Conservation (phyloP, 2,329 filamentous ascomycete genomes). For the Tolypocladium nubicola region DNA sequence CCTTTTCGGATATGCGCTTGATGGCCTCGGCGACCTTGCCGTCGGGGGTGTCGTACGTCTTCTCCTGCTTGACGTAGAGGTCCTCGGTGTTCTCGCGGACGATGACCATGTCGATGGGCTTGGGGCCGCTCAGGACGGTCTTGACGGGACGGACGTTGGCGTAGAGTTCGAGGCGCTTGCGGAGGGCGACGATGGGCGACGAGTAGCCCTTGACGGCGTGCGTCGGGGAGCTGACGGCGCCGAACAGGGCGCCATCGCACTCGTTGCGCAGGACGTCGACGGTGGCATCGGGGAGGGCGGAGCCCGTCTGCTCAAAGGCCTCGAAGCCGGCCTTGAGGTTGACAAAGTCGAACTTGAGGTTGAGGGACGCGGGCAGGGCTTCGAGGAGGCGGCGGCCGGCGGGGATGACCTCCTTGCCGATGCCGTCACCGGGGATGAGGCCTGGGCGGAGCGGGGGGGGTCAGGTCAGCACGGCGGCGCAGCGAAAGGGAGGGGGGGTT, state of each 20-base stretch:
- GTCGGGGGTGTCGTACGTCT: conserved; percentile 62
- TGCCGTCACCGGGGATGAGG: conserved; percentile 95
- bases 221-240: conserved; percentile 86
- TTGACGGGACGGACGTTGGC: conserved; percentile 97
- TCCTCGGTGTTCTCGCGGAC: conserved; percentile 99
- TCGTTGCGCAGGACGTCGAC: conserved; percentile 80
- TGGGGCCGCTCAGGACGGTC: conserved; percentile 53
- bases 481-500: neutral
- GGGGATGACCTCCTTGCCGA: conserved; percentile 96
- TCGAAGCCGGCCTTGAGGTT: conserved; percentile 90
- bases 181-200: conserved; percentile 89
- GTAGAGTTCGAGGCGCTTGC: conserved; percentile 90
- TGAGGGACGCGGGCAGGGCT: conserved; percentile 80
- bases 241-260: conserved; percentile 94
- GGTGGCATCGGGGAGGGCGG: conserved; percentile 80
- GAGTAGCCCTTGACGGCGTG: conserved; percentile 91
- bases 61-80: conserved; percentile 95
- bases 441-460: conserved; percentile 37
- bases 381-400: conserved; percentile 86
- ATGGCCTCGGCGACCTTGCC: conserved; percentile 92
- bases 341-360: conserved; percentile 88
- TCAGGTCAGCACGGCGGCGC: neutral
- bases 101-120: conserved; percentile 90
- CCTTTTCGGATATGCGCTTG: conserved; percentile 88
- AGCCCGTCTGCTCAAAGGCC: conserved; percentile 82